These are phyloP conservation scores for Aspergillus piperis DNA, from an alignment of 2,329 filamentous ascomycete genomes.

Conservation along the genomic window DNA sequence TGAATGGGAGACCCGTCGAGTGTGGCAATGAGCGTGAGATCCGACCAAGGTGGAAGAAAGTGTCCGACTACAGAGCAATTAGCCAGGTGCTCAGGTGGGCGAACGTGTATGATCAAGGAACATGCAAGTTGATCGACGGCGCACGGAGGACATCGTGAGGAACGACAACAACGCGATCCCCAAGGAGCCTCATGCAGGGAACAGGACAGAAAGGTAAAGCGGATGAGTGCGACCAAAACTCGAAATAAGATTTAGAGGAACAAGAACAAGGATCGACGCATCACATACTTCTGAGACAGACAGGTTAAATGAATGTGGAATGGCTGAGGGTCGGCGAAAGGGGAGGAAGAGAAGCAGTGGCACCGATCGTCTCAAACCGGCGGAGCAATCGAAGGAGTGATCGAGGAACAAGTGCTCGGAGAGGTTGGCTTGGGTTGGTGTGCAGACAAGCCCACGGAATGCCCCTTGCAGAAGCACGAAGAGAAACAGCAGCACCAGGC, in stretches of 20 bases:
- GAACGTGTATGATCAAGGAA: conserved; percentile 13
- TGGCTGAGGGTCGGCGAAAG: conserved; percentile 1
- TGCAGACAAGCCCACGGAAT: conserved; percentile 8
- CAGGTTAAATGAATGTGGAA: conserved; percentile 5
- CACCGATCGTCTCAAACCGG: conserved; percentile 14
- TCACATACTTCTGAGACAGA: conserved; percentile 13
- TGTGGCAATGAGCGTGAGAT: not conserved
- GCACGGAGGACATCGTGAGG: conserved; percentile 11
- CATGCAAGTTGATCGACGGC: conserved; percentile 11
- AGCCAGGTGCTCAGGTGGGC: not conserved
- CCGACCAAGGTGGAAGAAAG: not conserved
- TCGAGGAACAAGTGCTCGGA: conserved; percentile 14
- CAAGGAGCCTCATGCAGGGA: conserved; percentile 3
- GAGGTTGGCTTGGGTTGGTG: conserved; percentile 15
- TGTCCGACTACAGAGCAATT: conserved; percentile 4
- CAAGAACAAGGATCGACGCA: conserved; percentile 6
- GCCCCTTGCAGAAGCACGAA: conserved; percentile 19
- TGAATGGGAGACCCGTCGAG: not conserved
- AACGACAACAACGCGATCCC: conserved; percentile 14
- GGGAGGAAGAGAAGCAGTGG: conserved; percentile 6
- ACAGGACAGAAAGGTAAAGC: conserved; percentile 1
- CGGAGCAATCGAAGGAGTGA: conserved; percentile 13
- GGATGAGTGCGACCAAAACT: not conserved
- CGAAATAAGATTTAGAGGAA: not conserved
- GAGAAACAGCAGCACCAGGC: conserved; percentile 32